Evolutionary conservation across 352 stramenopile species (phyloP).

Genomic region (Phytophthora gonapodyides): DNA sequence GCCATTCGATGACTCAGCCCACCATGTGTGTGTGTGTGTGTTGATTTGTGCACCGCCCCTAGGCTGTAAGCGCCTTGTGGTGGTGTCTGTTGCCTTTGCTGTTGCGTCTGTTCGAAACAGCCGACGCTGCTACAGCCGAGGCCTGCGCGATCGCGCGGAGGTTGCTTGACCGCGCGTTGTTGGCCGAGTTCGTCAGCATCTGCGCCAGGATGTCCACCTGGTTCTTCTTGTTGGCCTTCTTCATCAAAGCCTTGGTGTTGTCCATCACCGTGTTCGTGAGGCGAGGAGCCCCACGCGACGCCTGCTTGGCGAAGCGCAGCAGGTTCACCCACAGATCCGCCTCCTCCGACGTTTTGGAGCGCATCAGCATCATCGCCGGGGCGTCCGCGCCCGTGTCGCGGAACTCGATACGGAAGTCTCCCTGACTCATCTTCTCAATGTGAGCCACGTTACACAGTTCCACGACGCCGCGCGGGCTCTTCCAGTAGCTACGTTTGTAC

Average conservation of each 20-base stretch:
- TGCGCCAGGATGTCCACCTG: conserved; percentile 51
- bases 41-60: conserved; percentile 9
- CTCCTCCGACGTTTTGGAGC: conserved; percentile 59
- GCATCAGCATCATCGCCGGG: conserved; percentile 61
- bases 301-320: conserved; percentile 65
- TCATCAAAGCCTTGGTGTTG: conserved; percentile 38
- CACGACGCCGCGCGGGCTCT: conserved; percentile 68
- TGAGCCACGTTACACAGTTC: conserved; percentile 64
- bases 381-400: conserved; percentile 39
- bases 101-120: conserved; percentile 35
- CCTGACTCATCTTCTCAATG: conserved; percentile 72
- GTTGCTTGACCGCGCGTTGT: conserved; percentile 38
- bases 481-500: conserved; percentile 89
- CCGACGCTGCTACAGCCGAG: conserved; percentile 38
- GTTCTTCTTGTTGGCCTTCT: conserved; percentile 50
- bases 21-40: conserved; percentile 22
- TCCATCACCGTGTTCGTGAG: conserved; percentile 33
- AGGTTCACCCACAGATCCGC: conserved; percentile 78
- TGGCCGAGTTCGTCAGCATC: conserved; percentile 45
- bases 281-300: conserved; percentile 35
- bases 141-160: conserved; percentile 41
- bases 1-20: conserved; percentile 5
- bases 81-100: conserved; percentile 31
- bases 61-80: conserved; percentile 29
- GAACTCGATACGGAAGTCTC: conserved; percentile 75